These are phyloP conservation scores for Fusarium tanahbumbuense DNA, from an alignment of 2,329 filamentous ascomycete genomes.

Conservation along the genomic window DNA sequence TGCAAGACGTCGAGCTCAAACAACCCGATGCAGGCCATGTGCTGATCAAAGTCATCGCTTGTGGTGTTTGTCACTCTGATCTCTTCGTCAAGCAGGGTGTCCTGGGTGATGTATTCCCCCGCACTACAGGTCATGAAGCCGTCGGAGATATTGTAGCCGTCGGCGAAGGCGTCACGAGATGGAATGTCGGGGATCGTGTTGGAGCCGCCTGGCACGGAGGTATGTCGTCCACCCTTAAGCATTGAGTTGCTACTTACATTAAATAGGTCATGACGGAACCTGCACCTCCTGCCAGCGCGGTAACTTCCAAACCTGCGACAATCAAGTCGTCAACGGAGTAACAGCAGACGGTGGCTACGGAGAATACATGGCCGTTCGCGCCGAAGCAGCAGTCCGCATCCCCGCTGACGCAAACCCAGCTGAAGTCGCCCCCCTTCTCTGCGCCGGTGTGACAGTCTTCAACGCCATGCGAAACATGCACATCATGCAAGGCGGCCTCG, in stretches of 20 bases:
- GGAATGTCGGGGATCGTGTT: constrained; percentile 72
- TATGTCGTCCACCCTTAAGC: not conserved
- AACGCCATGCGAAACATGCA: constrained; percentile 67
- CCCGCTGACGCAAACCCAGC: constrained; percentile 63
- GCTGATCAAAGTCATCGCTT: constrained; percentile 76
- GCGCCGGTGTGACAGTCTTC: constrained; percentile 74
- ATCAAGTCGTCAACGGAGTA: constrained; percentile 72
- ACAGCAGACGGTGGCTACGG: constrained; percentile 74
- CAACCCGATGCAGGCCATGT: constrained; percentile 61
- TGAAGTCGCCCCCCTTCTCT: constrained; percentile 69
- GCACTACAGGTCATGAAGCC: constrained; percentile 76
- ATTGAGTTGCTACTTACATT: not conserved
- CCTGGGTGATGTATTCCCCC: constrained; percentile 68
- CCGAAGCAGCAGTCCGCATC: constrained; percentile 69
- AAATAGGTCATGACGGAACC: constrained; percentile 64
- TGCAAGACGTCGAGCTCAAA: not conserved
- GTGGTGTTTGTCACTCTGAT: constrained; percentile 78
- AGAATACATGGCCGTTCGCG: constrained; percentile 69
- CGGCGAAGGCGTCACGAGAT: constrained; percentile 65
- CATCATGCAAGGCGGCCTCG: constrained; percentile 61
- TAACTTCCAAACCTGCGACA: constrained; percentile 75
- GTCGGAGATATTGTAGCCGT: constrained; percentile 74
- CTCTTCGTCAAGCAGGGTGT: constrained; percentile 57
- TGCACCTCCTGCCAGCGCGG: constrained; percentile 73
- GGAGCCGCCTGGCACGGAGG: constrained; percentile 60